Base-by-base conservation (phyloP, 2,329 filamentous ascomycete species). In the Cladophialophora chaetospira region DNA sequence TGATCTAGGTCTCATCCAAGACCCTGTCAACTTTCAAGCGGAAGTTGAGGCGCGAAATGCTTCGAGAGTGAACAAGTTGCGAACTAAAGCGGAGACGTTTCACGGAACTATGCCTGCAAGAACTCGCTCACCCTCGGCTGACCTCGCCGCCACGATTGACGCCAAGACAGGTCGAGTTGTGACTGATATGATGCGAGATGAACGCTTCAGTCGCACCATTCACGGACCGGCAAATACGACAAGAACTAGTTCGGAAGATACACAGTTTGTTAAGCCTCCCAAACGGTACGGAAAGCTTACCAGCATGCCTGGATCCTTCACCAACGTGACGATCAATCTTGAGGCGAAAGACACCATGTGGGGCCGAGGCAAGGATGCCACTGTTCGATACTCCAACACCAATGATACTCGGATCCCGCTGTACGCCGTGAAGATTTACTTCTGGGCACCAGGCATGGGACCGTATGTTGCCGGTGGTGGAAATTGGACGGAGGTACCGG, bases 391-490 rank as follows among this genome's bases (percentile, higher is more conserved):
- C 66, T 72, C 81, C 1, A 77, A 86, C 45, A 75, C 72, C 26
- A 74, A 76, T 21, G 90, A 97, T 63, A 80, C 78, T 2, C 86
- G 86, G 13, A 84, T 97, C 31, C 90, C 92, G 1, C 93, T 93
- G 68, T 86, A 87, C 61, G 91, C 89, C 0, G 84, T 96, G 65
- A 87, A 89, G 66, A 77, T 97, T 33, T 78, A 90, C 29, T 83
- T 94, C 26, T 91, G 88, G 80, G 85, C 83, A 53, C 81, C 85
- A 0, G 83, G 82, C 9, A 86, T 87, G 56, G 87, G 89, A 55
- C 78, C 81, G 5, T 76, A 76, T 46, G 79, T 77, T 45, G 79
- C 82, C 19, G 67, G 78, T 49, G 81, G 81, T 49, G 83, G 82
- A 67, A 78, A 81, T 55, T 85, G 79, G 76, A 78, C 75, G 8